Percentiles rank a stretch among this genome's conserved stretches.
Conservation (phyloP, 805 yeast species). For the Candida railenensis region DNA sequence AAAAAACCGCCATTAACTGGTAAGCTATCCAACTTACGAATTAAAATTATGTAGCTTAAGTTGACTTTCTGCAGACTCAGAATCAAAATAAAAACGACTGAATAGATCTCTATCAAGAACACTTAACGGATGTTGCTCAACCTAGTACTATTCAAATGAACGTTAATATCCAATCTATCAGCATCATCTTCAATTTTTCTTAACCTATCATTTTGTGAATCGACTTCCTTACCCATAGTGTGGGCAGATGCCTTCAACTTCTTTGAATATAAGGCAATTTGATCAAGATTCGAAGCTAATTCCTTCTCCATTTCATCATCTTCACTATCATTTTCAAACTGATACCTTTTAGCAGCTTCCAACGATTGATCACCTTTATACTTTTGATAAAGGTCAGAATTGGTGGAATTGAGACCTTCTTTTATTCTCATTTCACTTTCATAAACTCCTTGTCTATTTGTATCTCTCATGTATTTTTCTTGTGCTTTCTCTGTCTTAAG, state of each 20-base stretch:
- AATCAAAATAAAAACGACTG: too few relatives aligned
- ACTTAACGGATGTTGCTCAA: slow-evolving; percentile 51
- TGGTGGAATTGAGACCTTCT: slow-evolving; percentile 50
- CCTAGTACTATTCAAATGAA: slow-evolving; percentile 73
- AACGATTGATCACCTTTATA: slow-evolving; percentile 53
- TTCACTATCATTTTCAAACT: slow-evolving; percentile 86
- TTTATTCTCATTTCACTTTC: slow-evolving; percentile 69
- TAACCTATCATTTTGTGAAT: slow-evolving; percentile 72
- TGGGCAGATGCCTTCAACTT: slow-evolving; percentile 73
- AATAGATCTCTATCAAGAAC: too few relatives aligned
- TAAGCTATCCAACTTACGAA: too few relatives aligned
- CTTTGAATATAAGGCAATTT: slow-evolving; percentile 64
- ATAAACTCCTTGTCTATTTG: slow-evolving; percentile 56
- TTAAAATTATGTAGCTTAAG: too few relatives aligned
- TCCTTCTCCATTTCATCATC: slow-evolving; percentile 92
- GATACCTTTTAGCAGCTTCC: slow-evolving; percentile 64
- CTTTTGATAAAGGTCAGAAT: slow-evolving; percentile 39
- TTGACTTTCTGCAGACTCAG: too few relatives aligned
- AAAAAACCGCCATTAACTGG: too few relatives aligned
- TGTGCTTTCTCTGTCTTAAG: slow-evolving; percentile 60
- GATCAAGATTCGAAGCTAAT: slow-evolving; percentile 78
- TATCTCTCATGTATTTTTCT: slow-evolving; percentile 62
- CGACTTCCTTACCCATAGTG: slow-evolving; percentile 73
- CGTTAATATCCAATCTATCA: slow-evolving; percentile 78
- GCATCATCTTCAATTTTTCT: slow-evolving; percentile 79